These are phyloP conservation scores for Ambrosiella beaveri DNA, from an alignment of 2,329 filamentous ascomycete genomes.

Conservation along the genomic window DNA sequence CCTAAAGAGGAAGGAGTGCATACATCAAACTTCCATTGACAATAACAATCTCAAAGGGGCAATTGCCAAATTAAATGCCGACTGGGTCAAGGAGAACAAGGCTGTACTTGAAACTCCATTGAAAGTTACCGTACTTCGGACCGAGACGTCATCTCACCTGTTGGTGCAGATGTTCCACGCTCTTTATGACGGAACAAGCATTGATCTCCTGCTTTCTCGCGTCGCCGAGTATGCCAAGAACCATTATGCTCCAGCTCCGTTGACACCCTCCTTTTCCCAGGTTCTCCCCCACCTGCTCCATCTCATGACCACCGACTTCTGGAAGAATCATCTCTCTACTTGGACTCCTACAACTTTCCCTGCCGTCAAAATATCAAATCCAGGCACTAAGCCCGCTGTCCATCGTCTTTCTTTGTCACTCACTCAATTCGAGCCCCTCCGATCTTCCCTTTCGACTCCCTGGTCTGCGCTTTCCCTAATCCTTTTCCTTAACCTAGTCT, in stretches of 20 bases:
- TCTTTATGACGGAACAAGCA: slow-evolving; percentile 70
- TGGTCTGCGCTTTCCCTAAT: slow-evolving; percentile 66
- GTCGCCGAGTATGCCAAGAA: neutral
- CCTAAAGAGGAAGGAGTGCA: neutral
- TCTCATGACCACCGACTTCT: slow-evolving; percentile 44
- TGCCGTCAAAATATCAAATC: neutral
- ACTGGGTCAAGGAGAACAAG: slow-evolving; percentile 39
- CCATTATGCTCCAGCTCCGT: neutral
- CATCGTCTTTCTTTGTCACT: neutral
- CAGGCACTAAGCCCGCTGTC: slow-evolving; percentile 13
- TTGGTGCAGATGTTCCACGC: slow-evolving; percentile 65
- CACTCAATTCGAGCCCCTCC: slow-evolving; percentile 26
- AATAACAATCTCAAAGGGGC: slow-evolving; percentile 28
- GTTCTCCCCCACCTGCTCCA: slow-evolving; percentile 50
- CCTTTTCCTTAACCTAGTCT: slow-evolving; percentile 50
- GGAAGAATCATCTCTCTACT: slow-evolving; percentile 38
- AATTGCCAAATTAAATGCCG: slow-evolving; percentile 16
- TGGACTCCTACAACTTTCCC: slow-evolving; percentile 16
- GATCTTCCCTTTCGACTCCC: slow-evolving; percentile 42
- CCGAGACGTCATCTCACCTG: slow-evolving; percentile 23
- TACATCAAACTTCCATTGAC: neutral
- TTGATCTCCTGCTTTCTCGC: slow-evolving; percentile 45
- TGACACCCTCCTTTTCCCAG: slow-evolving; percentile 36
- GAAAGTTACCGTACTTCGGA: slow-evolving; percentile 27
- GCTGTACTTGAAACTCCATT: slow-evolving; percentile 33